Conservation (phyloP, 2,329 filamentous ascomycete genomes). For the Pseudogymnoascus sp. region DNA sequence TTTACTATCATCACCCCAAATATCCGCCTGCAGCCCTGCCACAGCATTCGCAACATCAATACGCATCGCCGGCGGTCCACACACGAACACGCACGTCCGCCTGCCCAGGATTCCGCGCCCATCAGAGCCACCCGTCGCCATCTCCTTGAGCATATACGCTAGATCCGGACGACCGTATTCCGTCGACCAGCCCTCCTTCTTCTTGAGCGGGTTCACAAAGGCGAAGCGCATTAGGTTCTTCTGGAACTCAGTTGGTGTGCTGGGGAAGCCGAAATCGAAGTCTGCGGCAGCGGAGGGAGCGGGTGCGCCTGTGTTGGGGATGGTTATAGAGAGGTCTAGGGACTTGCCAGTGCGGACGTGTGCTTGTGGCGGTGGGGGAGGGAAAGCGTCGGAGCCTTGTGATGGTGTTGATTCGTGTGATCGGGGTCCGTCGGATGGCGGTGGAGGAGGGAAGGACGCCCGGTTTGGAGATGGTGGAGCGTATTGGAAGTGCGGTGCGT, state of each 20-base stretch:
- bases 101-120: slow-evolving; percentile 66
- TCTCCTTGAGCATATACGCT: slow-evolving; percentile 75
- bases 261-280: slow-evolving; percentile 77
- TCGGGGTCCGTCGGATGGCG: slow-evolving; percentile 18
- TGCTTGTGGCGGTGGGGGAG: slow-evolving; percentile 14
- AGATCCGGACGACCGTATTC: slow-evolving; percentile 89
- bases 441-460: slow-evolving; percentile 23
- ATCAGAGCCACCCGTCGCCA: slow-evolving; percentile 64
- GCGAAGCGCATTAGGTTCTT: slow-evolving; percentile 87
- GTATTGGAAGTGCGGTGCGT: slow-evolving; percentile 53
- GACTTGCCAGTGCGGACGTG: slow-evolving; percentile 18
- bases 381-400: slow-evolving; percentile 13
- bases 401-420: slow-evolving; percentile 17
- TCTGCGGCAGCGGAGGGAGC: slow-evolving; percentile 28
- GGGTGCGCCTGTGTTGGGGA: slow-evolving; percentile 14
- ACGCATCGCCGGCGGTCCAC: slow-evolving; percentile 79
- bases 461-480: slow-evolving; percentile 41
- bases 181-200: slow-evolving; percentile 77
- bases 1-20: slow-evolving; percentile 68
- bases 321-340: slow-evolving; percentile 21
- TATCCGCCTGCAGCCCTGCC: slow-evolving; percentile 71
- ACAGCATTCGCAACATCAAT: slow-evolving; percentile 82
- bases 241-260: slow-evolving; percentile 79
- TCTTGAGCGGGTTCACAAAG: slow-evolving; percentile 62
- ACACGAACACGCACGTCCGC: slow-evolving; percentile 84